A percentile compares a stretch with the other conserved stretches of the same genome.
Conservation (phyloP, 1,284 basidiomycete species). For the Pseudozyma sp. region DNA sequence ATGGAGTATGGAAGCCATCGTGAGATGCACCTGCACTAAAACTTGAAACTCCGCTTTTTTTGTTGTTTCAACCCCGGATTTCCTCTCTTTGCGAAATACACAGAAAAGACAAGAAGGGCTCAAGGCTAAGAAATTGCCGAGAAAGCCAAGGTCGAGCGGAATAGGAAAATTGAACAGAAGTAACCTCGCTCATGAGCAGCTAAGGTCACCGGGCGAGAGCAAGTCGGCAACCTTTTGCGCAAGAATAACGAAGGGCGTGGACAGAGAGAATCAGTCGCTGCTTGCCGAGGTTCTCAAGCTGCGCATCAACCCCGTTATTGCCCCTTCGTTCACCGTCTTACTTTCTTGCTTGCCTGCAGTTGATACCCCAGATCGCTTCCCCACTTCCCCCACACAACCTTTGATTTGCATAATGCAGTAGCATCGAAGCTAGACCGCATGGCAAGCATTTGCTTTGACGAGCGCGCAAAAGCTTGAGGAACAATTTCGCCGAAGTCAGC, state of each 20-base stretch:
- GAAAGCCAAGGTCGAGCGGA: background rate
- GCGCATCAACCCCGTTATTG: background rate
- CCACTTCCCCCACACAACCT: background rate
- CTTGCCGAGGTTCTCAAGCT: slow-evolving; percentile 1
- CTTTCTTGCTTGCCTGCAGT: background rate
- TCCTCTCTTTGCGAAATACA: background rate
- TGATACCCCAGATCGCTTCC: background rate
- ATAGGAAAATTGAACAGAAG: background rate
- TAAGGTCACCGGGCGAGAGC: slow-evolving; percentile 1
- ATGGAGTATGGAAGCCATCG: background rate
- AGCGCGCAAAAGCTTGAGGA: no score
- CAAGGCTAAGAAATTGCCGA: background rate
- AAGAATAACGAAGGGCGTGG: no score
- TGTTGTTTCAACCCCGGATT: slow-evolving; percentile 3
- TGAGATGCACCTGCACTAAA: background rate
- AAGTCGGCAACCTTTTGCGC: background rate
- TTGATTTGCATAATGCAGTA: no score
- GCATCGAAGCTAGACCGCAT: no score
- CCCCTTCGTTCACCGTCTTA: background rate
- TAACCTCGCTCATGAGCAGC: background rate
- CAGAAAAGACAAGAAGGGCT: background rate
- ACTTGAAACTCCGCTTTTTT: background rate
- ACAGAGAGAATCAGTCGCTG: no score
- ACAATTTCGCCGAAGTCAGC: background rate
- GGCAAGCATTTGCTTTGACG: background rate